A percentile compares a stretch with the other conserved stretches of the same genome.
phyloP scores from a whole-genome alignment of 352 stramenopile species.

The Phytophthora sojae region DNA sequence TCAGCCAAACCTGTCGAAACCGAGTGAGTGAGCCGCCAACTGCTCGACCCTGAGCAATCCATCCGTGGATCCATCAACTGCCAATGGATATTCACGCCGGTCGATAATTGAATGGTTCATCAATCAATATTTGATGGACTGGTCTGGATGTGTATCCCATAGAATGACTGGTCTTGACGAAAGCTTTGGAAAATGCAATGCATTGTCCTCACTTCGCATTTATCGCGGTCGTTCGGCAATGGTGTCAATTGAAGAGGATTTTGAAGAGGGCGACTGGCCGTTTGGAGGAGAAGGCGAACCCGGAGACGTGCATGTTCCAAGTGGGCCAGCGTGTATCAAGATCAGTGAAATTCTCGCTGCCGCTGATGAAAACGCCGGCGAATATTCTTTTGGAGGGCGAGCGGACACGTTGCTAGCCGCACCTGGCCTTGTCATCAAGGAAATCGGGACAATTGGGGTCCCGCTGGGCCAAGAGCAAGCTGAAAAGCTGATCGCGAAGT shows the following conservation, averaged over 20 bases:
- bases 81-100: too few species aligned
- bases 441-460: constrained; percentile 9
- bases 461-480: constrained; percentile 8
- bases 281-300: constrained; percentile 11
- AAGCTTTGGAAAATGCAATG: not conserved
- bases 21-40: too few species aligned
- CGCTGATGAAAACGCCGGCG: constrained; percentile 12
- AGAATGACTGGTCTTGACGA: not conserved
- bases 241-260: constrained; percentile 5
- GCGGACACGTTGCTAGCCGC: constrained; percentile 9
- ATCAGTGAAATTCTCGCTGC: constrained; percentile 17
- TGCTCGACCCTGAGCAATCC: too few species aligned
- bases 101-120: too few species aligned
- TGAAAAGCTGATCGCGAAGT: constrained; percentile 18
- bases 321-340: constrained; percentile 1
- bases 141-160: too few species aligned
- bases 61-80: too few species aligned
- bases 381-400: constrained; percentile 28
- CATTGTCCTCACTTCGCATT: not conserved
- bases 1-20: too few species aligned
- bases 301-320: constrained; percentile 9
- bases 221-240: not conserved
- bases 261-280: constrained; percentile 11
- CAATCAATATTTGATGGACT: too few species aligned
- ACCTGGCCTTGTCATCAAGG: constrained; percentile 2